Conservation (phyloP, 2,329 filamentous ascomycete species). For the Fusarium sp. region DNA sequence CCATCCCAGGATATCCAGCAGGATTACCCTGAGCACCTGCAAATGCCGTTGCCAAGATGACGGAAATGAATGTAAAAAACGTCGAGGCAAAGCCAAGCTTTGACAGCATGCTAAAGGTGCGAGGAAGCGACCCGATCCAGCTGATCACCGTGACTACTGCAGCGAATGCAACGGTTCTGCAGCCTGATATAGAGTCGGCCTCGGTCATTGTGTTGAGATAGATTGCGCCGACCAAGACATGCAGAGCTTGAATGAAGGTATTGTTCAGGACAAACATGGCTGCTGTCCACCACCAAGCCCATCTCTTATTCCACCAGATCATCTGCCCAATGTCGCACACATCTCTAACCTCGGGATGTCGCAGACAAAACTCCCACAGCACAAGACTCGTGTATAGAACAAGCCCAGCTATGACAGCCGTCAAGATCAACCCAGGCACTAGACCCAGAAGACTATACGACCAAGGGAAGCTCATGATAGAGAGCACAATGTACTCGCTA, state of each 20-base stretch:
- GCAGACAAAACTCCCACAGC: conserved; percentile 84
- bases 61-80: conserved; percentile 87
- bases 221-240: conserved; percentile 83
- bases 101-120: conserved; percentile 83
- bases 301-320: conserved; percentile 84
- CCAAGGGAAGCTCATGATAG: conserved; percentile 94
- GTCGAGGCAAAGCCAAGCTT: conserved; percentile 82
- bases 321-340: conserved; percentile 94
- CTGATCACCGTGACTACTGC: conserved; percentile 78
- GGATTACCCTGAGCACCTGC: conserved; percentile 79
- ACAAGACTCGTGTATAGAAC: conserved; percentile 78
- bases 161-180: conserved; percentile 82
- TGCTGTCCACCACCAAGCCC: conserved; percentile 74
- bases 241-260: conserved; percentile 84
- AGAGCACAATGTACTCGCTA: conserved; percentile 91
- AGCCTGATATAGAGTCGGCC: conserved; percentile 65
- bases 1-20: conserved; percentile 66
- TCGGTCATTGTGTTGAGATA: conserved; percentile 89
- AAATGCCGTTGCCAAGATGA: conserved; percentile 85
- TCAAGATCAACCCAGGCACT: conserved; percentile 84
- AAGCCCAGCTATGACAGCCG: conserved; percentile 76
- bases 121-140: conserved; percentile 81
- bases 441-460: conserved; percentile 88
- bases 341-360: conserved; percentile 88
- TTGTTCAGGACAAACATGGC: conserved; percentile 95